Evolutionary conservation across 2,329 filamentous ascomycete species (phyloP), one percentile per base, ranked within the genome.

Genomic region (Incumbomyces delicatus): DNA sequence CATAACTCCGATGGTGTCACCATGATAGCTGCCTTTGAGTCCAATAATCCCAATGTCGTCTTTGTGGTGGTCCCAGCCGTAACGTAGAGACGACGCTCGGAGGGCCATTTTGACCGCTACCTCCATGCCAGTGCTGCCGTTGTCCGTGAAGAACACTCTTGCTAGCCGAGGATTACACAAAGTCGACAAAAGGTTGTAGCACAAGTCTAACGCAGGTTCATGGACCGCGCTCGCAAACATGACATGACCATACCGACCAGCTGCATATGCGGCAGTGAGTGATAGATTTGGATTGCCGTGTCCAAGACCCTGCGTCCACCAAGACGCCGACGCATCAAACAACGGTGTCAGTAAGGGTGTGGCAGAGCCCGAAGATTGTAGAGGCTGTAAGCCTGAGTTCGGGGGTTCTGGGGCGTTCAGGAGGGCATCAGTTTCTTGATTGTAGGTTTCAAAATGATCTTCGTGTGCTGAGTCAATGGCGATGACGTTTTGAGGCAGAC

Each of bases 251-350:
- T 92, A 94, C 22, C 86, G 75, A 6, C 87, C 86, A 1, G 87
- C 85, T 0, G 87, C 86, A 58, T 92, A 82, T 0, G 87, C 84
- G 1, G 86, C 85, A 0, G 84, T 80, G 1, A 92, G 74, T 0
- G 85, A 77, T 1, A 94, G 70, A 0, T 73, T 67, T 0, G 85
- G 77, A 55, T 86, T 88, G 5, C 81, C 83, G 54, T 94, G 87
- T 1, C 87, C 87, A 0, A 94, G 73, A 2, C 87, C 87, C 63
- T 94, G 87, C 0, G 87, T 94, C 87, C 87, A 94, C 87, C 87
- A 94, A 0, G 85, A 90, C 1, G 86, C 86, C 0, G 86, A 92
- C 2, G 83, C 87, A 56, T 94, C 87, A 46, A 92, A 88, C 0
- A 83, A 81, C 1, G 85, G 75, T 38, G 72, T 73, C 0, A 87